Base-by-base conservation (phyloP, 139 green algal species). In the Limnomonas spitsbergensis region DNA sequence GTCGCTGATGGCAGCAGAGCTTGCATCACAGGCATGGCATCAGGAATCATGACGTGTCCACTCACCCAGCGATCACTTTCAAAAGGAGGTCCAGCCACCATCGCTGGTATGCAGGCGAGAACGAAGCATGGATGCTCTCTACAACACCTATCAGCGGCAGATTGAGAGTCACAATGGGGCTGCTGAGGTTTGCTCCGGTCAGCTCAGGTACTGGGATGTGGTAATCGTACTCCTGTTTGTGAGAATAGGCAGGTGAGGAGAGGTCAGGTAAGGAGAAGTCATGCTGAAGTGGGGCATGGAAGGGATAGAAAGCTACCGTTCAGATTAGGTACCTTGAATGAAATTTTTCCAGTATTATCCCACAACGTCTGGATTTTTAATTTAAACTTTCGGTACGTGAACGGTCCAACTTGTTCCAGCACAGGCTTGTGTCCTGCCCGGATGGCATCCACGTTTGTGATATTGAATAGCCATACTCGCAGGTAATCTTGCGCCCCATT, bases 141-240 rank as follows among this genome's bases (percentile, higher is more conserved):
- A 85, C 35, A 3, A 82, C 76, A 3, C 81, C 81, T 47, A 85
- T 47, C 20, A 85, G 77, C 6, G 81, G 71, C 81, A 85, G 54
- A 76, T 85, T 85, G 7, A 82, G 71, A 27, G 37, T 67, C 7
- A 85, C 69, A 3, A 76, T 75, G 36, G 37, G 26, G 61, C 53
- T 42, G 36, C 76, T 54, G 40, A 77, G 37, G 29, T 35, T 29
- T 3, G 76, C 40, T 6, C 26, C 3, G 0, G 67, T 71, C 2
- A 78, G 73, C 6, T 78, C 39, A 38, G 80, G 68, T 6, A 34
- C 47, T 31, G 75, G 75, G 9, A 82, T 4, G 52, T 82, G 71
- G 47, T 80, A 82, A 36, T 77, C 72, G 67, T 69, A 82, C 68
- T 85, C 81, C 81, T 85, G 76, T 38, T 34, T 20, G 20, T 54